Base-by-base conservation (phyloP, 2,329 filamentous ascomycete species). In the Epichloe glyceriae region DNA sequence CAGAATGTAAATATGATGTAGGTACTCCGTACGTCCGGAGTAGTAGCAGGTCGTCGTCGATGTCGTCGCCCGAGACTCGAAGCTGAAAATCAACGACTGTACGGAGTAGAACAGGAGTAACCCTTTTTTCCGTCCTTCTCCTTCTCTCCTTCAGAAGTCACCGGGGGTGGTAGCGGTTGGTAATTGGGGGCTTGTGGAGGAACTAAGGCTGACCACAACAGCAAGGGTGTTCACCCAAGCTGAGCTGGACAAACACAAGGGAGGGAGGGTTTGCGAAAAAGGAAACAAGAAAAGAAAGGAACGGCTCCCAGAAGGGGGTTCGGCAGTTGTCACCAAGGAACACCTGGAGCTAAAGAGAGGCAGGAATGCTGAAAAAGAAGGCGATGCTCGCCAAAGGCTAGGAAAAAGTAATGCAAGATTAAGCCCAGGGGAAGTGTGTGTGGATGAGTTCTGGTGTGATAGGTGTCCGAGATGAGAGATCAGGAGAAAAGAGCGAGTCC, bases 61-160 rank as follows among this genome's bases (percentile, higher is more conserved):
- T 26, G 44, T 35, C 39, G 40, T 39, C 38, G 49, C 33, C 43
- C 53, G 43, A 51, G 51, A 53, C 51, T 51, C 42, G 19, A 20
- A 46, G 44, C 20, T 26, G 26, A 47, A 48, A 50, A 54, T 46
- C 47, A 52, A 47, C 50, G 44, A 49, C 41, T 39, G 42, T 42
- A 39, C 30, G 3, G 41, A 14, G 19, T 19, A 33, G 26, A 45
- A 15, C 15, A 39, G 38, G 41, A 17, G 20, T 30, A 3, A 26
- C 12, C 5, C 15, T 6, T 44, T 30, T n/a, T 14, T 8, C 6
- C 14, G 19, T 44, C 15, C 22, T 41, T 20, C 20, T 41, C 22
- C 12, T 20, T 22, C n/a, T 22, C n/a, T 19, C 19, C 14, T 22
- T 20, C 5, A 12, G 12, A 6, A 12, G n/a, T 12, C n/a, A 7